Evolutionary conservation across 2,329 filamentous ascomycete species (phyloP), one percentile per base, ranked within the genome.

Genomic region (Fusarium sp.): DNA sequence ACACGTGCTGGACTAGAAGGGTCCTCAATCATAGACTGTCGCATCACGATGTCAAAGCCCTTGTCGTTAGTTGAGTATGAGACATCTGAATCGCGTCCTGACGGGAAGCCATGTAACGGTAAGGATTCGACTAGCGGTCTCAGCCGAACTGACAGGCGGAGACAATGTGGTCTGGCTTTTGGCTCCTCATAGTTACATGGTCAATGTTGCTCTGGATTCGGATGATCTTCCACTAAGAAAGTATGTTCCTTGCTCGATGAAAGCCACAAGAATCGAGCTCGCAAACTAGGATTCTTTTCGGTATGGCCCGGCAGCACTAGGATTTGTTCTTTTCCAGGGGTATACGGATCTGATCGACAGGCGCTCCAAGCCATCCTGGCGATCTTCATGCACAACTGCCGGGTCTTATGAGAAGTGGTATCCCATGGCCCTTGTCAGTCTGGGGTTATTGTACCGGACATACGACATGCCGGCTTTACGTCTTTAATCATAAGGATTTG

Each of bases 71-170:
- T 53, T 47, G 39, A 11, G 1, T 9, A 58, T 31, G 45, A 45
- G 34, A 48, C 32, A 36, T 45, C 44, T 64, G 48, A 54, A 50
- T 49, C 40, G 40, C 25, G 32, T 34, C 50, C 47, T 47, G 51
- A 34, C 44, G 35, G 56, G 32, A 49, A 19, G 26, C 39, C n/a
- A 36, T 57, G 45, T 29, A 40, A 36, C 34, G 44, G 43, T 31
- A 65, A 58, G 61, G 62, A 52, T 65, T 15, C 29, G 58, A 58
- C 63, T 67, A 66, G 59, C 53, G 60, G 61, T 64, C 63, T 41
- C 43, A 67, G 53, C 63, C 63, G 53, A 64, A 64, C 53, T 66
- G 63, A 64, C 58, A 67, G 63, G 63, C 54, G 63, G 63, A 31
- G 58, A 39, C 44, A 34, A 42, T 28, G 24, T 29, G 19, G 19